Evolutionary conservation across 2,329 filamentous ascomycete species (phyloP), one percentile per base, ranked within the genome.

Genomic region (Cladosporium colombiae): DNA sequence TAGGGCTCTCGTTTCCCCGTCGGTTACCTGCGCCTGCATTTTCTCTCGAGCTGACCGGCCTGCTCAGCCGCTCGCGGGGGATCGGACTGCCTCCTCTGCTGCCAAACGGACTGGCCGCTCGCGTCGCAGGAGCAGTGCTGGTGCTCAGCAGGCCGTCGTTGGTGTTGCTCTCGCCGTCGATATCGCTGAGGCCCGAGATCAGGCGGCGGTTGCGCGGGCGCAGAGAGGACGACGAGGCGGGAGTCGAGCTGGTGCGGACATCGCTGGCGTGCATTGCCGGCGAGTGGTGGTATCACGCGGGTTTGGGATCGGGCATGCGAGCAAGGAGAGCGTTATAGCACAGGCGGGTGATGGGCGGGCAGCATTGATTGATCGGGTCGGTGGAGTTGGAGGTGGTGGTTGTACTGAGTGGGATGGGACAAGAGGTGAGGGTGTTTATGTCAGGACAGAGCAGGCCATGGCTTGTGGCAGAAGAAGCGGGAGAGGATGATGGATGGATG

Each of bases 121-220:
- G 53, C 16, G 49, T 63, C 2, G 73, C 16, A 72, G 63, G 33
- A 75, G 76, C 29, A 78, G 75, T 29, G 77, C 71, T 67, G 70
- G 71, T 65, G 72, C 73, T 46, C 64, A 69, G 58, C 71, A 72
- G 56, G 71, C 66, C 55, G 76, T 74, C 56, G 74, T 71, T 66
- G 76, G 74, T 33, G 18, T 8, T n/a, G 18, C 21, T 3, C 76
- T 68, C 11, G 73, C 71, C 78, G 44, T 78, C 76, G 65, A 79
- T 77, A 66, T 82, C 81, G 70, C 81, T 80, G 27, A 83, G 70
- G 23, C 76, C 78, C 14, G 82, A 83, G 60, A 84, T 82, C 70
- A 84, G 72, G 66, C 81, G 77, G 46, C 79, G 76, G 44, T 77
- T 79, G 49, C 82, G 77, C 27, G 82, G 82, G 67, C 82, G 78